Evolutionary conservation across 805 yeast genomes (phyloP).

Genomic region (Yamadazyma endophytica): DNA sequence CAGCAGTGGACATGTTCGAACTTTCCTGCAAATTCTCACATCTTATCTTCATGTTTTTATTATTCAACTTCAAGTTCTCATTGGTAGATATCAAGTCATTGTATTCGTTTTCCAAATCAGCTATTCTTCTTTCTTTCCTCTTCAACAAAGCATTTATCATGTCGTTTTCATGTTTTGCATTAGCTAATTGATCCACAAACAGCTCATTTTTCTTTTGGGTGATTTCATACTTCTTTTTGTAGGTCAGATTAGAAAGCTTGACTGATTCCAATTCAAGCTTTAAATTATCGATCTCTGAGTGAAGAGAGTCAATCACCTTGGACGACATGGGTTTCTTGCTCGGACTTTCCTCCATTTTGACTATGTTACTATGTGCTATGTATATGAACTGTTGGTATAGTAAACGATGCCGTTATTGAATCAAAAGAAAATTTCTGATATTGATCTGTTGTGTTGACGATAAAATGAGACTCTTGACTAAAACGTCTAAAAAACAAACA

Average conservation of each 20-base stretch:
- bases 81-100: conserved; percentile 43
- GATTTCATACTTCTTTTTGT: conserved; percentile 49
- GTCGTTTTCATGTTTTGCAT: conserved; percentile 73
- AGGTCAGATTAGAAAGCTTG: conserved; percentile 40
- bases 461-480: too few relatives aligned
- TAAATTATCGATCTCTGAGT: conserved; percentile 37
- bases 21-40: conserved; percentile 45
- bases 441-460: too few relatives aligned
- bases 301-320: conserved; percentile 51
- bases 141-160: conserved; percentile 63
- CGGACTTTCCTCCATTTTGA: conserved; percentile 20
- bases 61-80: conserved; percentile 47
- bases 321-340: conserved; percentile 19
- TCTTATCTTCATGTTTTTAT: conserved; percentile 47
- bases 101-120: conserved; percentile 59
- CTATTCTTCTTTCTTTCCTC: conserved; percentile 65
- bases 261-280: conserved; percentile 43
- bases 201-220: conserved; percentile 47
- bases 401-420: too few relatives aligned
- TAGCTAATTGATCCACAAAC: conserved; percentile 60
- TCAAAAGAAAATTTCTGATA: too few relatives aligned
- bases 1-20: conserved; percentile 43
- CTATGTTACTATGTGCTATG: background rate
- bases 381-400: too few relatives aligned
- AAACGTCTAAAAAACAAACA: too few relatives aligned